Conservation (phyloP, 2,329 filamentous ascomycete species). For the Colletotrichum plurivorum region DNA sequence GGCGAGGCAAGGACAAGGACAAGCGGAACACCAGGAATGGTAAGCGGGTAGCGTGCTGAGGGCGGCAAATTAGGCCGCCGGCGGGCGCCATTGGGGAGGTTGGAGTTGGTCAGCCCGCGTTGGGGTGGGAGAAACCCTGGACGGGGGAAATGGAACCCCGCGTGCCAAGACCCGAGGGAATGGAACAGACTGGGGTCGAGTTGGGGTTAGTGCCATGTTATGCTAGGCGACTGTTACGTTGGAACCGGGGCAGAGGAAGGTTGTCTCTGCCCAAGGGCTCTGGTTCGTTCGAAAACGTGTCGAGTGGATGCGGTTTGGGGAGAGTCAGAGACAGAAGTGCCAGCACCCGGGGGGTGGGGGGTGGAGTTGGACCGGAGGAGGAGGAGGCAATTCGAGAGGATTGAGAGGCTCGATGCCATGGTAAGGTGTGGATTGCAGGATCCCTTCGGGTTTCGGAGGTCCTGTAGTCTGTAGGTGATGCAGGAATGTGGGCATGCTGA, state of each 20-base stretch:
- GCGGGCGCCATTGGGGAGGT: constrained; percentile 8
- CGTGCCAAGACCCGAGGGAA: constrained; percentile 41
- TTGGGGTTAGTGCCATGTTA: constrained; percentile 18
- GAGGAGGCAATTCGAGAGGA: not conserved
- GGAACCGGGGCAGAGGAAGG: constrained; percentile 21
- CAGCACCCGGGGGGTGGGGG: not conserved
- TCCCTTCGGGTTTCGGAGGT: constrained; percentile 1
- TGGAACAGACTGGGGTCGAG: constrained; percentile 31
- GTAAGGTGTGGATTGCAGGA: constrained; percentile 8
- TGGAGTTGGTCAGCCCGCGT: constrained; percentile 34
- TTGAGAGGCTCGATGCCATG: constrained; percentile 12
- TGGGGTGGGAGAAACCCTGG: constrained; percentile 4
- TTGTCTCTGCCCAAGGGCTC: constrained; percentile 19
- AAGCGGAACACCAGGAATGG: not conserved
- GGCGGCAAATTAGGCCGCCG: not conserved
- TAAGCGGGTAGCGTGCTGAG: constrained; percentile 10
- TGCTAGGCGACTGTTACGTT: constrained; percentile 24
- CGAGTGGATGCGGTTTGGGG: constrained; percentile 17
- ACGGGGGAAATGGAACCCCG: constrained; percentile 31
- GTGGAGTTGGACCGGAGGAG: not conserved
- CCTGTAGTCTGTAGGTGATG: constrained; percentile 1
- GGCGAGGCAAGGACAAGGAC: constrained; percentile 16
- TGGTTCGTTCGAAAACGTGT: constrained; percentile 32
- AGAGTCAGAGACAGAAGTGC: not conserved
- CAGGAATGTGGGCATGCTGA: not conserved